Base-by-base conservation (phyloP, 345 rosid species). In the Pugionium dolabratum region DNA sequence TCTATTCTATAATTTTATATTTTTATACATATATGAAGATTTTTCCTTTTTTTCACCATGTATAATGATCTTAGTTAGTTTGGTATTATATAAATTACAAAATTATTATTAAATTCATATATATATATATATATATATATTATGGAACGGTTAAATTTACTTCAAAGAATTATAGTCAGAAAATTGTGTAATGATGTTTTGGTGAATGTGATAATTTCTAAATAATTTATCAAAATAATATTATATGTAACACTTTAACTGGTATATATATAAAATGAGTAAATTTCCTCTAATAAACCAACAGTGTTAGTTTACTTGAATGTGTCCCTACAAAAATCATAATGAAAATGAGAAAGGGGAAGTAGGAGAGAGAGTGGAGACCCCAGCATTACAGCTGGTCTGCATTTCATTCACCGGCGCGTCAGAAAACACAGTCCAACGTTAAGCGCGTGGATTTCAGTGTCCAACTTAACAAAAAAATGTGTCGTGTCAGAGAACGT, bases 321-420 rank as follows among this genome's bases (percentile, higher is more conserved):
- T 57, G 76, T 72, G 66, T 72, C 76, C 76, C 76, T 72, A 72
- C 76, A 48, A 48, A 28, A 67, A 58, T 11, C 52, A 73, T 48
- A 80, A 50, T 56, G 72, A 80, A 76, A 75, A 41, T 51, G 78
- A 43, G 73, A 67, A 71, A 44, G n/a, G 54, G 73, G 64, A 74
- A 50, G 74, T 68, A 51, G 54, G 60, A 56, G 56, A 66, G 67
- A 58, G 76, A 72, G 66, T 65, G 71, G 76, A 59, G 72, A 44
- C 67, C 76, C 76, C 72, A 73, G 76, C 76, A 49, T 41, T 44
- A 66, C 76, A 73, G 76, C 76, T 73, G 76, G 76, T 46, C 62
- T 58, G 76, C 76, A 72, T 50, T 70, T 79, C 79, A 81, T 67
- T 84, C 58, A 73, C 70, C 64, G 46, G 45, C 62, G 54, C 59